Evolutionary conservation across 208 protist species (phyloP).

Genomic region (Acanthamoeba lenticulata): DNA sequence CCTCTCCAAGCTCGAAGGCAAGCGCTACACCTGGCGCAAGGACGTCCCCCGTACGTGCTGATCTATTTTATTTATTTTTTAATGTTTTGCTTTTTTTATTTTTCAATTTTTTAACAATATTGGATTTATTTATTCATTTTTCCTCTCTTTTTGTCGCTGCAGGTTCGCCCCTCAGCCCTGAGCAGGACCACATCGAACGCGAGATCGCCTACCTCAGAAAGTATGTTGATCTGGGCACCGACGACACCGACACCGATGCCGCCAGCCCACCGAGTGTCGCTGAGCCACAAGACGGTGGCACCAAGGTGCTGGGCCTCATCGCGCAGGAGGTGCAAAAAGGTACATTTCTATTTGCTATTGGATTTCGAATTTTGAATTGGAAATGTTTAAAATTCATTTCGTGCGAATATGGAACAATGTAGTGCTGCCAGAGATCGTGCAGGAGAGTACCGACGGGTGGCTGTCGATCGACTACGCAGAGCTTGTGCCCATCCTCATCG

Average conservation of each 20-base stretch:
- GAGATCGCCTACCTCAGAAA: constrained; percentile 14
- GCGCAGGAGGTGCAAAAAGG: constrained; percentile 60
- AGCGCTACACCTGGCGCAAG: constrained; percentile 52
- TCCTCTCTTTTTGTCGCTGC: too few relatives aligned
- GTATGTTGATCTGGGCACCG: not conserved
- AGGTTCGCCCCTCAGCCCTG: too few relatives aligned
- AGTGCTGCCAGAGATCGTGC: constrained; percentile 53
- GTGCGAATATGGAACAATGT: too few relatives aligned
- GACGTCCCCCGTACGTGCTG: not conserved
- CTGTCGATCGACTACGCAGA: constrained; percentile 43
- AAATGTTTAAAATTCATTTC: too few relatives aligned
- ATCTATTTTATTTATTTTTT: not conserved
- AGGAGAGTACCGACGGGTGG: not conserved
- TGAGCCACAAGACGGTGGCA: too few relatives aligned
- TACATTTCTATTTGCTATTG: not conserved
- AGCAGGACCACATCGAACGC: not conserved
- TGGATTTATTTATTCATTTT: too few relatives aligned
- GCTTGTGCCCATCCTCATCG: constrained; percentile 32
- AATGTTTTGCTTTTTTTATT: not conserved
- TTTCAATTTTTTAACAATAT: too few relatives aligned
- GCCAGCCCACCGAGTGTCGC: not conserved
- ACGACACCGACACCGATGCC: not conserved
- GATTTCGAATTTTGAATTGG: too few relatives aligned
- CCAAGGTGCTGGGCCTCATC: constrained; percentile 49
- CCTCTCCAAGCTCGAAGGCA: constrained; percentile 64